Base-by-base conservation (phyloP, 306 rosid genomes). In the Erythrophleum fordii region DNA sequence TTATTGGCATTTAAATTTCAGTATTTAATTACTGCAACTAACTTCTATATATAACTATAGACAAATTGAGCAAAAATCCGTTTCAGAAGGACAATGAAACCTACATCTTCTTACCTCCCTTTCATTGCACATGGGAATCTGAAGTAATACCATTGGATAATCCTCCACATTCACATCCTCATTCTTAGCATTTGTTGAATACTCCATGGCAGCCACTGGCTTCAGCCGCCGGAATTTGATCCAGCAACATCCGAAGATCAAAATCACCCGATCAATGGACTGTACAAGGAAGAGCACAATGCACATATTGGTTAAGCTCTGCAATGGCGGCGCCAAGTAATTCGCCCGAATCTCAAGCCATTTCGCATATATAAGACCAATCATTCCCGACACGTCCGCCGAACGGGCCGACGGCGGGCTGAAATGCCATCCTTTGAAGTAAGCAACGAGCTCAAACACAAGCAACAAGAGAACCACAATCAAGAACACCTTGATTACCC, bases 51-150 rank as follows among this genome's bases (percentile, higher is more conserved):
- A 25, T 42, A 22, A 28, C 66, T 9, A 34, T 1, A 61, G 7
- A 25, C 72, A 60, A 64, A 59, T 8, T 34, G 5, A 80, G 56
- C 17, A 69, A 71, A 20, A 87, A 76, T 49, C 39, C 6, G 34
- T 65, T 80, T 53, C 52, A 68, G 67, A 80, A 75, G 89, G 90
- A 85, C 80, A 58, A 45, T 64, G 91, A 70, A 85, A 92, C 98
- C 94, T 87, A 91, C 97, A 90, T 91, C 81, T 80, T 78, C 99
- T 95, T 89, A 95, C 99, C 99, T 95, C 99, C 96, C 94, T 93
- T 87, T 95, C 99, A 75, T 95, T 95, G 93, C 99, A 95, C 99
- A 95, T 95, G 49, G 99, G 99, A 73, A 95, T 91, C 84, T 95
- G 99, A 76, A 95, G 60, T 86, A 95, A 72, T 73, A 95, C 98